Evolutionary conservation across 306 rosid species (phyloP).

Genomic region (Sindora glabra): DNA sequence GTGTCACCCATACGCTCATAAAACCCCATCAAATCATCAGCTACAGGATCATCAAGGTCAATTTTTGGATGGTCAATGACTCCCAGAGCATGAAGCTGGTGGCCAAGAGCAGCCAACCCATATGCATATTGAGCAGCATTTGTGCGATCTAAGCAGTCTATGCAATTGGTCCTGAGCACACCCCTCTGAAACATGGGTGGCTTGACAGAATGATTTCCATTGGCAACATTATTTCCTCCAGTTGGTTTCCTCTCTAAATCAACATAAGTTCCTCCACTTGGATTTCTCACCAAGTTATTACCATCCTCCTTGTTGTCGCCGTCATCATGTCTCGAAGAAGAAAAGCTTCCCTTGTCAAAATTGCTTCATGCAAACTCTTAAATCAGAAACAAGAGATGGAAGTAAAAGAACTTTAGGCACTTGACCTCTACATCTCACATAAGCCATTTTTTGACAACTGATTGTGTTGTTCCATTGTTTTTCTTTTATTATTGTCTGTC

Average conservation of each 20-base stretch:
- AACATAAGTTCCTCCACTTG: conserved; percentile 32
- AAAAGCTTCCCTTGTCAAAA: conserved; percentile 15
- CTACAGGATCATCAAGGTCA: conserved; percentile 71
- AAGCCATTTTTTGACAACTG: not conserved
- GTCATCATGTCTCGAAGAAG: not conserved
- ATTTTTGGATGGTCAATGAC: conserved; percentile 57
- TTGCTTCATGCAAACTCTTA: conserved; percentile 25
- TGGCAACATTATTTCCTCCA: conserved; percentile 29
- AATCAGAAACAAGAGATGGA: conserved; percentile 11
- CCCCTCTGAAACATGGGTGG: conserved; percentile 62
- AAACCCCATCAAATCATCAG: conserved; percentile 68
- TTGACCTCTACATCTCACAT: conserved; percentile 6
- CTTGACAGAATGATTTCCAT: conserved; percentile 31
- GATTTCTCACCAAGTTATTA: conserved; percentile 31
- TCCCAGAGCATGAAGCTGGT: conserved; percentile 66
- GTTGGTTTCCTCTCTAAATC: conserved; percentile 29
- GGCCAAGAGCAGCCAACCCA: conserved; percentile 86
- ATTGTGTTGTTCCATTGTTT: not conserved
- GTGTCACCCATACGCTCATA: conserved; percentile 95
- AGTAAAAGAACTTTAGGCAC: not conserved
- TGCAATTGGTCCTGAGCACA: conserved; percentile 92
- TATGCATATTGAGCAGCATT: conserved; percentile 95
- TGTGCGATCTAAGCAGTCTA: conserved; percentile 98
- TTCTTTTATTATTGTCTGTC: not conserved
- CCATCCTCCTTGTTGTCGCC: conserved; percentile 32